Evolutionary conservation across 2,329 filamentous ascomycete species (phyloP).

Genomic region (Xylaria sp.): DNA sequence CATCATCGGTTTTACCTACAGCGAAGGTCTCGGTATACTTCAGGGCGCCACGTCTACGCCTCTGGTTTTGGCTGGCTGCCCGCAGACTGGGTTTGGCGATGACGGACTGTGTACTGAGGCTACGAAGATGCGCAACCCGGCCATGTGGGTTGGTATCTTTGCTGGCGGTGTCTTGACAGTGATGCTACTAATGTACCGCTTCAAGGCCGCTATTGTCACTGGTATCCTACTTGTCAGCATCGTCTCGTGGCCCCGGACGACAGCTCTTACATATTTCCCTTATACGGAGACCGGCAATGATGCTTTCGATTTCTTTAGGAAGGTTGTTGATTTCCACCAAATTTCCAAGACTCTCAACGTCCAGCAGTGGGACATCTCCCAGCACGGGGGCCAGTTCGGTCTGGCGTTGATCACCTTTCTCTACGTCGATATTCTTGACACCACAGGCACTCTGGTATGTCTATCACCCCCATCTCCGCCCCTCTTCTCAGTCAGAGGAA

Average conservation of each 20-base stretch:
- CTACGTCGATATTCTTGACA: slow-evolving; percentile 90
- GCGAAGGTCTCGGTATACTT: slow-evolving; percentile 82
- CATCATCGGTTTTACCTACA: slow-evolving; percentile 80
- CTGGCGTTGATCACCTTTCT: slow-evolving; percentile 88
- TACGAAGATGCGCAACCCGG: slow-evolving; percentile 82
- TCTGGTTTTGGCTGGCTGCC: slow-evolving; percentile 78
- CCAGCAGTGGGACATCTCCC: slow-evolving; percentile 77
- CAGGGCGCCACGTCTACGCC: slow-evolving; percentile 75
- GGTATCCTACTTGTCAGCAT: slow-evolving; percentile 86
- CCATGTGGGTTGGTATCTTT: slow-evolving; percentile 91
- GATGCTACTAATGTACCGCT: slow-evolving; percentile 83
- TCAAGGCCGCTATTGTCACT: slow-evolving; percentile 86
- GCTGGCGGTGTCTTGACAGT: slow-evolving; percentile 82
- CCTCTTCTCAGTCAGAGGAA: background rate
- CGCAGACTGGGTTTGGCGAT: slow-evolving; percentile 51
- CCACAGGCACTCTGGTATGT: slow-evolving; percentile 75
- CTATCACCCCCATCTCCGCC: background rate
- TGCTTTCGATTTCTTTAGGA: slow-evolving; percentile 86
- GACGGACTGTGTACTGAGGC: slow-evolving; percentile 69
- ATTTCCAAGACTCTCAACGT: slow-evolving; percentile 76
- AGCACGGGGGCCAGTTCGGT: slow-evolving; percentile 79
- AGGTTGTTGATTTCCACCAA: slow-evolving; percentile 84
- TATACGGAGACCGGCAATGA: slow-evolving; percentile 74
- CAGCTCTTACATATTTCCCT: slow-evolving; percentile 83
- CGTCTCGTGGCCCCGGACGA: slow-evolving; percentile 86